Conservation (phyloP, 305 asterid genomes). For the Fraxinus xanthoxyloides region DNA sequence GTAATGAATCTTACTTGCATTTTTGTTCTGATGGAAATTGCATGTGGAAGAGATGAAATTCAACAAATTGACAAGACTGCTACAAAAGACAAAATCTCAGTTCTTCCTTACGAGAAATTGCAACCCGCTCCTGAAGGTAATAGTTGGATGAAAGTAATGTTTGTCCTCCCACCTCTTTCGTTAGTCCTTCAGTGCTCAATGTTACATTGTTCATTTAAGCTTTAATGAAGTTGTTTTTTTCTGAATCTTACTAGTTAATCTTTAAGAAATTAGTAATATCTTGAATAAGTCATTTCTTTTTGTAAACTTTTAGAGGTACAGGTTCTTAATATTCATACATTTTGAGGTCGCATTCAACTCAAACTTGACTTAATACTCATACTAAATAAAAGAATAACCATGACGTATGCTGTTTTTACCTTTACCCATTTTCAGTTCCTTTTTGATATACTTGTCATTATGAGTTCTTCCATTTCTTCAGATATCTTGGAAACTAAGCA, state of each 20-base stretch:
- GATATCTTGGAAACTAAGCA: slow-evolving; percentile 54
- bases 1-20: slow-evolving; percentile 5
- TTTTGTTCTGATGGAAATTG: slow-evolving; percentile 31
- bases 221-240: not conserved
- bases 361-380: slow-evolving; percentile 1
- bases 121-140: slow-evolving; percentile 68
- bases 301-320: not conserved
- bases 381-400: not conserved
- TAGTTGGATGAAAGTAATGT: slow-evolving; percentile 2
- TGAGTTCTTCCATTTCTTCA: slow-evolving; percentile 36
- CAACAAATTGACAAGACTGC: slow-evolving; percentile 38
- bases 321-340: not conserved
- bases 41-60: slow-evolving; percentile 51
- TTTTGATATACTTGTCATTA: slow-evolving; percentile 14
- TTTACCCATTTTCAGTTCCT: not conserved
- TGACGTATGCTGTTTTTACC: not conserved
- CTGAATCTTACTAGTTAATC: not conserved
- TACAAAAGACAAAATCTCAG: slow-evolving; percentile 37
- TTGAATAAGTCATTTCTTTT: not conserved
- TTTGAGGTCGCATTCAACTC: not conserved
- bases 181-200: not conserved
- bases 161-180: not conserved
- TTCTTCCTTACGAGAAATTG: slow-evolving; percentile 68
- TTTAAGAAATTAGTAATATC: not conserved
- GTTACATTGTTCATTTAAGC: not conserved